Conservation (phyloP, 768 basidiomycete genomes). For the Naganishia kalamii region DNA sequence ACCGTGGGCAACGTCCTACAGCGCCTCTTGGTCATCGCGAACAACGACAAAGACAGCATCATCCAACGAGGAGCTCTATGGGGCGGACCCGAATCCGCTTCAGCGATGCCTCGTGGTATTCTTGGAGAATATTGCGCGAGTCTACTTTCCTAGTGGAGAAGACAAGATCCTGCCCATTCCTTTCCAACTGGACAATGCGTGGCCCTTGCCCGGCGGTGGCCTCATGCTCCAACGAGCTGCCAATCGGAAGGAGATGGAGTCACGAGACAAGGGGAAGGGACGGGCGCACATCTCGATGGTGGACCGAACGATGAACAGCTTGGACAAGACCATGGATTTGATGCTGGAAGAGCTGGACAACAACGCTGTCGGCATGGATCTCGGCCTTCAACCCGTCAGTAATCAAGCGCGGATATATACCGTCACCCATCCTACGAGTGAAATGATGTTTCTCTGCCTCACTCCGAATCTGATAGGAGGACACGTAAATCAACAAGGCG, state of each 20-base stretch:
- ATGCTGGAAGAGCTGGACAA: constrained; percentile 39
- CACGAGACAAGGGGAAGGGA: constrained; percentile 15
- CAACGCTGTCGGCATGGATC: constrained; percentile 27
- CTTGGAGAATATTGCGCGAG: constrained; percentile 31
- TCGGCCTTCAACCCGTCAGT: constrained; percentile 13
- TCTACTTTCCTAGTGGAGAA: constrained; percentile 40
- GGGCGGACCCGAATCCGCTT: neutral
- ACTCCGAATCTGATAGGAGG: constrained; percentile 7
- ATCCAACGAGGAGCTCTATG: neutral
- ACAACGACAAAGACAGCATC: neutral
- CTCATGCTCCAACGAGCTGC: constrained; percentile 37
- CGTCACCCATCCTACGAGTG: constrained; percentile 36
- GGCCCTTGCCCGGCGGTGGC: constrained; percentile 34
- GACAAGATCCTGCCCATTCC: constrained; percentile 37
- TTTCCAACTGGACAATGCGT: constrained; percentile 35
- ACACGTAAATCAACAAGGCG: neutral
- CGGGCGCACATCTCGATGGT: constrained; percentile 5
- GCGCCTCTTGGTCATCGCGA: neutral
- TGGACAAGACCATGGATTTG: constrained; percentile 20
- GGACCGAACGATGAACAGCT: constrained; percentile 25
- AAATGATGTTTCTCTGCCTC: constrained; percentile 18
- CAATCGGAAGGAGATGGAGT: constrained; percentile 32
- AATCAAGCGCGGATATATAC: constrained; percentile 32
- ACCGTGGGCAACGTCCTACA: constrained; percentile 15
- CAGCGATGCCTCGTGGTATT: constrained; percentile 40